phyloP scores from a whole-genome alignment of 2,329 filamentous ascomycete genomes.

The Penicillium psychrosexuale region DNA sequence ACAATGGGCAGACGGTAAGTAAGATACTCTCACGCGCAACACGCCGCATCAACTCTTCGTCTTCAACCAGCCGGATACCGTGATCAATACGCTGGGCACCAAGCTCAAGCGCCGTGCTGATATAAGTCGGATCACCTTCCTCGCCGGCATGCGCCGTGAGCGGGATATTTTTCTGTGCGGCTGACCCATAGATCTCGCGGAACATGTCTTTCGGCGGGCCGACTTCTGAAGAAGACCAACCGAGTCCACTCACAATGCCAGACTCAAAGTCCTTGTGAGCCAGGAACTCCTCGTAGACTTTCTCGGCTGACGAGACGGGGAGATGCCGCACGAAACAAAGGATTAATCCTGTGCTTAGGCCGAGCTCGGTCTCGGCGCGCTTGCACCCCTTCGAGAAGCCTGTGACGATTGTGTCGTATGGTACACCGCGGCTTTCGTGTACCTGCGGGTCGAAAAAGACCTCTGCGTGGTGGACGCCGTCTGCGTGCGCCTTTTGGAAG shows the following conservation, averaged over 20 bases:
- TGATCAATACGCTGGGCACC: conserved; percentile 69
- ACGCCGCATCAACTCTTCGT: conserved; percentile 56
- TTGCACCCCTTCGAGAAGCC: conserved; percentile 62
- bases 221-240: conserved; percentile 63
- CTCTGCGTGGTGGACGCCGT: conserved; percentile 70
- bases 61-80: conserved; percentile 63
- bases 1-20: conserved; percentile 70
- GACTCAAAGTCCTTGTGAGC: conserved; percentile 41
- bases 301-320: conserved; percentile 56
- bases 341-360: conserved; percentile 64
- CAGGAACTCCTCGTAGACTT: conserved; percentile 41
- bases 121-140: conserved; percentile 67
- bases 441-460: conserved; percentile 81
- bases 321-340: conserved; percentile 71
- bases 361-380: conserved; percentile 61
- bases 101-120: conserved; percentile 63
- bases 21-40: conserved; percentile 59
- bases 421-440: conserved; percentile 62
- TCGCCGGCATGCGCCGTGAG: conserved; percentile 75
- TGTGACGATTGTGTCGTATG: conserved; percentile 60
- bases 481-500: conserved; percentile 60
- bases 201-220: conserved; percentile 59
- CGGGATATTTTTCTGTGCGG: conserved; percentile 52
- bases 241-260: conserved; percentile 60
- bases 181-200: conserved; percentile 58